Conservation (phyloP, 768 basidiomycete genomes). For the Kwoniella shandongensis region DNA sequence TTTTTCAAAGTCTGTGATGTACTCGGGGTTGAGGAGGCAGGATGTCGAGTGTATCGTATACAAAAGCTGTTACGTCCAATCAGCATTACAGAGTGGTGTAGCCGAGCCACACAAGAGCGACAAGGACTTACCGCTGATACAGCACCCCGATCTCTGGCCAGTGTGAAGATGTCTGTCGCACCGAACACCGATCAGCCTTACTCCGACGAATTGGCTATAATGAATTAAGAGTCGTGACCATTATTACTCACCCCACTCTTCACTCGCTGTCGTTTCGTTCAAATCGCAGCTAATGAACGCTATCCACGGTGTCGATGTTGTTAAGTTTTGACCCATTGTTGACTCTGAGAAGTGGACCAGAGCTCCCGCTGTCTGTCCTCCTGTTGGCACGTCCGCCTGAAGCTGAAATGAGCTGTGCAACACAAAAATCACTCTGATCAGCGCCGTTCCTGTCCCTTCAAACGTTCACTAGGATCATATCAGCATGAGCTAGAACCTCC, state of each 20-base stretch:
- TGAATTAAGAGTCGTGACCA: background rate
- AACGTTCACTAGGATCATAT: too few relatives aligned
- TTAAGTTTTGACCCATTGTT: slow-evolving; percentile 49
- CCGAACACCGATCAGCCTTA: background rate
- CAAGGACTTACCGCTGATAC: slow-evolving; percentile 66
- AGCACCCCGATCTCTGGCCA: slow-evolving; percentile 75
- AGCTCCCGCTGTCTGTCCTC: slow-evolving; percentile 64
- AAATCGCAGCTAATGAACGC: slow-evolving; percentile 80
- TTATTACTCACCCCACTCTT: slow-evolving; percentile 45
- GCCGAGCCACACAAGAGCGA: background rate
- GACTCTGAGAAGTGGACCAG: slow-evolving; percentile 80
- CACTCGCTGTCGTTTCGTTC: slow-evolving; percentile 65
- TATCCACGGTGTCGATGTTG: slow-evolving; percentile 83
- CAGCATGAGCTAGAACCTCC: too few relatives aligned
- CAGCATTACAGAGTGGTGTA: background rate
- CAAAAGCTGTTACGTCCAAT: slow-evolving; percentile 60
- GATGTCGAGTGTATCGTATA: slow-evolving; percentile 72
- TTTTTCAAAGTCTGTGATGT: slow-evolving; percentile 65
- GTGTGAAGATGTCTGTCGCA: slow-evolving; percentile 72
- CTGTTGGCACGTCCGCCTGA: slow-evolving; percentile 46
- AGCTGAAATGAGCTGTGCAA: slow-evolving; percentile 48
- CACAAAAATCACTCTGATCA: too few relatives aligned
- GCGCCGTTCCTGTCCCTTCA: too few relatives aligned
- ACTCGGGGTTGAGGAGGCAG: slow-evolving; percentile 73
- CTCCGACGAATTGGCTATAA: background rate